phyloP scores from a whole-genome alignment of 148 eudicot species.

The Diospyros kaki region DNA sequence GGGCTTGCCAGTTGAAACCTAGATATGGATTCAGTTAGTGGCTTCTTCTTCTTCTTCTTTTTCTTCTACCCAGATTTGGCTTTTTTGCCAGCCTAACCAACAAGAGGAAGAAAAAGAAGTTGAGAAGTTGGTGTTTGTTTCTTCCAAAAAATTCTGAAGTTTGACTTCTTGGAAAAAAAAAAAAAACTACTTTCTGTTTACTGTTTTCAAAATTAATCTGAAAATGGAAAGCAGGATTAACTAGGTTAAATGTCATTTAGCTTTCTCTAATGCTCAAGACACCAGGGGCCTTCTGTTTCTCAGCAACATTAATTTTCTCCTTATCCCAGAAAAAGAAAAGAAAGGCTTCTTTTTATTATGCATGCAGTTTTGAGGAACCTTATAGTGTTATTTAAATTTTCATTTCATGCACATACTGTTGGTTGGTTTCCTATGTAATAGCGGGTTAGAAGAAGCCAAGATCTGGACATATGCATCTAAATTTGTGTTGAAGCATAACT shows the following conservation, averaged over 20 bases:
- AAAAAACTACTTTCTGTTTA: too few relatives aligned
- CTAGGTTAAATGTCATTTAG: not conserved
- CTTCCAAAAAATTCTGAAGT: not conserved
- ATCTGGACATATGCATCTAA: not conserved
- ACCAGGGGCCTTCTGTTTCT: not conserved
- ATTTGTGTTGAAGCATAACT: too few relatives aligned
- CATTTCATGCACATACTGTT: not conserved
- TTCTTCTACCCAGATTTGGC: too few relatives aligned
- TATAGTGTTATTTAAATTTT: not conserved
- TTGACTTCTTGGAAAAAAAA: too few relatives aligned
- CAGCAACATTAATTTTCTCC: not conserved
- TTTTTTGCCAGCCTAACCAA: too few relatives aligned
- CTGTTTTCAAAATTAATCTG: too few relatives aligned
- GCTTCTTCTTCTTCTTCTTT: too few relatives aligned
- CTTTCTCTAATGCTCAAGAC: slow-evolving; percentile 1
- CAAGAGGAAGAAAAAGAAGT: too few relatives aligned
- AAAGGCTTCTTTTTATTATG: not conserved
- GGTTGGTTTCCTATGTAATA: not conserved
- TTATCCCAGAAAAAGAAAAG: not conserved
- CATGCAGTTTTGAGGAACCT: not conserved
- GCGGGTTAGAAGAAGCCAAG: not conserved
- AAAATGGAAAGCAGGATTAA: too few relatives aligned
- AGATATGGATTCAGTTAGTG: too few relatives aligned
- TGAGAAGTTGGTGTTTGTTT: not conserved
- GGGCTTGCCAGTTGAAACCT: too few relatives aligned